These are phyloP conservation scores for Aspergillus hancockii DNA, from an alignment of 495 filamentous ascomycete species.

Conservation along the genomic window DNA sequence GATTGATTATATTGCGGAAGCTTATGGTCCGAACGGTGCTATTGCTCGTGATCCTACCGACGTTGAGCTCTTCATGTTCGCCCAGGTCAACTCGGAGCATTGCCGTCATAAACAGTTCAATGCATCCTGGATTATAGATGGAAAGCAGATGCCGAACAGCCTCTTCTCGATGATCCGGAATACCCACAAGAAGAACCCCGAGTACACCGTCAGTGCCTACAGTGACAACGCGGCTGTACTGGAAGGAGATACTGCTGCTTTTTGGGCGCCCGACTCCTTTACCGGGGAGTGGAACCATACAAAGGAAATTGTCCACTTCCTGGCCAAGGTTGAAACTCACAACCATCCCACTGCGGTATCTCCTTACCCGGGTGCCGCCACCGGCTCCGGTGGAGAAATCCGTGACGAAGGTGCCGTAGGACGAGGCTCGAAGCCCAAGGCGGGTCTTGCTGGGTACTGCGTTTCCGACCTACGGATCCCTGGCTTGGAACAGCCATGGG, in stretches of 20 bases:
- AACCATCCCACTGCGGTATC: constrained; percentile 97
- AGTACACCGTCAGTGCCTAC: constrained; percentile 88
- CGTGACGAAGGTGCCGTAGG: constrained; percentile 94
- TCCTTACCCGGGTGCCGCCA: constrained; percentile 80
- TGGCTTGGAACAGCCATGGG: constrained; percentile 79
- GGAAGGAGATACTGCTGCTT: constrained; percentile 69
- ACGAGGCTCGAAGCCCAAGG: constrained; percentile 88
- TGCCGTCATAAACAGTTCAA: constrained; percentile 87
- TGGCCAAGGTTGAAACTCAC: constrained; percentile 97
- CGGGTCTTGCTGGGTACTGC: constrained; percentile 88
- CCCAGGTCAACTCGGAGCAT: constrained; percentile 74
- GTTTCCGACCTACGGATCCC: constrained; percentile 93
- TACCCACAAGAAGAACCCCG: constrained; percentile 77
- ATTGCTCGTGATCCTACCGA: constrained; percentile 75
- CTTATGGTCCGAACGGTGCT: constrained; percentile 70
- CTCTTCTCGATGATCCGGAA: constrained; percentile 96
- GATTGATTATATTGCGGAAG: constrained; percentile 89
- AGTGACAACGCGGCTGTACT: constrained; percentile 96
- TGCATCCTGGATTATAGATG: constrained; percentile 96
- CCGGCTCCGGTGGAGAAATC: constrained; percentile 93
- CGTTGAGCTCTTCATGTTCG: constrained; percentile 98
- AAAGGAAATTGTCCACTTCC: constrained; percentile 84
- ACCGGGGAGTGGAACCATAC: constrained; percentile 84
- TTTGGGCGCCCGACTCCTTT: constrained; percentile 83
- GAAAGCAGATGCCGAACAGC: constrained; percentile 69